Base-by-base conservation (phyloP, 2,329 filamentous ascomycete species). In the Clarireedia hainanense region DNA sequence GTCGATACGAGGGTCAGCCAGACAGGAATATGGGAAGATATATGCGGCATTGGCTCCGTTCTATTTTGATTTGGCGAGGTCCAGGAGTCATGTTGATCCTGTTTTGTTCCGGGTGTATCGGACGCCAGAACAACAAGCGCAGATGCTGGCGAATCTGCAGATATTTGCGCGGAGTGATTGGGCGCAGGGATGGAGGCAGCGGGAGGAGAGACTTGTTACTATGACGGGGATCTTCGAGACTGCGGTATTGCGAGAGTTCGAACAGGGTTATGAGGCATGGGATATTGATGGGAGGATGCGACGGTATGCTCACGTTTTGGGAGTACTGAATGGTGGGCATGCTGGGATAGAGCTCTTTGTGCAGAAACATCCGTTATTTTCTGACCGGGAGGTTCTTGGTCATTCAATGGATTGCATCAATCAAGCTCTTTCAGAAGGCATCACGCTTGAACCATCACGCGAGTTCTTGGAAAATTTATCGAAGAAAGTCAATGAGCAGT, bases 211-310 rank as follows among this genome's bases (percentile, higher is more conserved):
- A 67, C 74, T 99, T 20, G 76, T 81, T 39, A 80, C 78, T 24
- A 91, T 95, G 80, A 81, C 86, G 61, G 80, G 80, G 39, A 85
- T 94, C 57, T 99, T 99, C 65, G 92, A 97, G 72, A 91, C 86
- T 56, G 91, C 91, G 3, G 91, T 95, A 3, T 74, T 96, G 51
- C 81, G 88, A 49, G 94, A 99, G 69, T 99, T 99, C 63, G 88
- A 95, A 71, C 88, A 94, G 67, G 94, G 90, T 4, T 95, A 95
- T 63, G 89, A 94, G 69, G 85, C 84, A 45, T 88, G 87, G 74
- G 92, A 99, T 69, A 84, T 95, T 53, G 88, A 95, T 61, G 91
- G 89, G 2, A 80, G 85, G 53, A 96, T 97, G 92, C 84, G 80
- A 63, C 83, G 88, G 66, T 97, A 96, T 71, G 91, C 91, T 2